Evolutionary conservation across 2,329 filamentous ascomycete genomes (phyloP).

Genomic region (Curvularia verruculosa): DNA sequence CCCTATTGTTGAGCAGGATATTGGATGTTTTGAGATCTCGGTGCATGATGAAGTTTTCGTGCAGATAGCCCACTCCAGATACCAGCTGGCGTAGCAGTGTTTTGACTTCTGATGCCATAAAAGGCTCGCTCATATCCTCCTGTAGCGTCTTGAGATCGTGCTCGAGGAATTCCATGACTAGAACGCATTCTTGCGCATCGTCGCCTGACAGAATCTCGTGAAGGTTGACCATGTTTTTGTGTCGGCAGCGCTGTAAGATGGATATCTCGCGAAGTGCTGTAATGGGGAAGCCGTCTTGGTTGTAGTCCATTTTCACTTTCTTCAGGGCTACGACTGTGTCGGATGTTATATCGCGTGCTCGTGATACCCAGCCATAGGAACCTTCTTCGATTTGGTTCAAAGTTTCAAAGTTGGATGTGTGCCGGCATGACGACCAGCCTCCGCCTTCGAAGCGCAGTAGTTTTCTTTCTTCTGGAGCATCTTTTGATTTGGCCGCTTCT

Average conservation of each 20-base stretch:
- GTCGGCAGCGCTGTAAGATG: conserved; percentile 78
- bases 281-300: conserved; percentile 82
- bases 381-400: conserved; percentile 98
- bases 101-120: conserved; percentile 90
- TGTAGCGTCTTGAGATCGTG: conserved; percentile 94
- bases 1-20: conserved; percentile 92
- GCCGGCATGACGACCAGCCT: conserved; percentile 73
- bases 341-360: conserved; percentile 75
- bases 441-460: conserved; percentile 74
- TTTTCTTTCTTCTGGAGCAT: conserved; percentile 52
- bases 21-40: conserved; percentile 49
- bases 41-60: conserved; percentile 82
- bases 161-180: conserved; percentile 97
- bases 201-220: conserved; percentile 84
- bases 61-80: conserved; percentile 81
- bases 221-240: conserved; percentile 82
- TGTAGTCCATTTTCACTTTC: conserved; percentile 82
- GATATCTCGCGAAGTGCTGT: conserved; percentile 94
- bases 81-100: conserved; percentile 84
- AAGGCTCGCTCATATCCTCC: conserved; percentile 92
- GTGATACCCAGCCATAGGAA: conserved; percentile 91
- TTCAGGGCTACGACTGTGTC: conserved; percentile 89
- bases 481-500: conserved; percentile 24
- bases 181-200: conserved; percentile 71
- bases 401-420: conserved; percentile 86